Conservation (phyloP, 768 basidiomycete species). For the Hypholoma sublateritium region DNA sequence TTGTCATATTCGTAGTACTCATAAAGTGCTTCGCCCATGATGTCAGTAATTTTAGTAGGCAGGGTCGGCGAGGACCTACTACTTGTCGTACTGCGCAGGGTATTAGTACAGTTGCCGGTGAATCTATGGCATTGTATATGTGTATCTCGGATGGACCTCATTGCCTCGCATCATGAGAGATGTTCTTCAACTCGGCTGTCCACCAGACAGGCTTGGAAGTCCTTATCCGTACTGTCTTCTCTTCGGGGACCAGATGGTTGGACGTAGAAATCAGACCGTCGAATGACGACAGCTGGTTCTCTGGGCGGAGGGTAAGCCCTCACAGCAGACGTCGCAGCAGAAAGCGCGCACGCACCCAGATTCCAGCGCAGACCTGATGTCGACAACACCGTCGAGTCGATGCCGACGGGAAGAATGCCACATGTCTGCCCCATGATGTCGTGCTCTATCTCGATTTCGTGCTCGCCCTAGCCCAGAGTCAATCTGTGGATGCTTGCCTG, state of each 20-base stretch:
- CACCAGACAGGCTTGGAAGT: slow-evolving; percentile 89
- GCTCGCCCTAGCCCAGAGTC: slow-evolving; percentile 64
- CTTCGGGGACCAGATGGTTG: slow-evolving; percentile 78
- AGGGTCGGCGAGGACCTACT: no score
- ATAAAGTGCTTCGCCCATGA: no score
- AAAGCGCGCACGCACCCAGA: slow-evolving; percentile 51
- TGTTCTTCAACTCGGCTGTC: slow-evolving; percentile 68
- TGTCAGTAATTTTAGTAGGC: no score
- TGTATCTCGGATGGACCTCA: no score
- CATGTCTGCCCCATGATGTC: slow-evolving; percentile 80
- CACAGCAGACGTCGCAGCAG: no score
- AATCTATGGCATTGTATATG: no score
- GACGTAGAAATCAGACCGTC: slow-evolving; percentile 89
- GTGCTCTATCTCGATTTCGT: slow-evolving; percentile 76
- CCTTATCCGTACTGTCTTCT: slow-evolving; percentile 64
- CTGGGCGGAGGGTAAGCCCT: slow-evolving; percentile 30
- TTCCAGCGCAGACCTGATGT: slow-evolving; percentile 91
- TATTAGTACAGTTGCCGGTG: no score
- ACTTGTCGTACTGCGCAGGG: no score
- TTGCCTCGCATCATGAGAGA: neutral
- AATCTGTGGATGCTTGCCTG: neutral
- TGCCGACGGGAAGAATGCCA: slow-evolving; percentile 90
- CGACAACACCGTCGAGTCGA: slow-evolving; percentile 72
- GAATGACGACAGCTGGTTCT: slow-evolving; percentile 69
- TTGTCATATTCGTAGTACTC: no score